Conservation (phyloP, 2,329 filamentous ascomycete genomes). For the Paecilomyces dactylethromorphus region DNA sequence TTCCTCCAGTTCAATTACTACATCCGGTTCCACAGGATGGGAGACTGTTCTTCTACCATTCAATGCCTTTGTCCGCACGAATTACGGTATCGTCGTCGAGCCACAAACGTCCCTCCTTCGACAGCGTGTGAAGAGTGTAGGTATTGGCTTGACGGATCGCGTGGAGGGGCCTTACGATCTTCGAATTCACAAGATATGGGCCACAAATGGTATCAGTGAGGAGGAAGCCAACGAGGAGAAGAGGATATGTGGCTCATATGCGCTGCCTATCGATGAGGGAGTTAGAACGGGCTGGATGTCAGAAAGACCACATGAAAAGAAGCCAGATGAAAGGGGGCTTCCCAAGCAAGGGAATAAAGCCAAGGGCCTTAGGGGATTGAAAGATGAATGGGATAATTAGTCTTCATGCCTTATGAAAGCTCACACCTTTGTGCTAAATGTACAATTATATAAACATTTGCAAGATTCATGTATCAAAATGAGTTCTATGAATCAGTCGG, state of each 20-base stretch:
- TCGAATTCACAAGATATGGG: slow-evolving; percentile 80
- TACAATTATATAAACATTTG: neutral
- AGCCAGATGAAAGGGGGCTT: neutral
- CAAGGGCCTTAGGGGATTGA: neutral
- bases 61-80: slow-evolving; percentile 91
- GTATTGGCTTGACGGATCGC: slow-evolving; percentile 82
- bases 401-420: neutral
- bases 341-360: neutral
- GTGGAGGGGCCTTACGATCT: slow-evolving; percentile 84
- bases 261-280: slow-evolving; percentile 30
- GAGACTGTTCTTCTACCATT: slow-evolving; percentile 90
- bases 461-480: neutral
- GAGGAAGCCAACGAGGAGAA: slow-evolving; percentile 34
- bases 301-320: slow-evolving; percentile 24
- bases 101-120: slow-evolving; percentile 85
- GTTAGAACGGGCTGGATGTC: slow-evolving; percentile 21
- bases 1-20: slow-evolving; percentile 23
- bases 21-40: slow-evolving; percentile 76
- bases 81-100: slow-evolving; percentile 84
- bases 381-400: neutral
- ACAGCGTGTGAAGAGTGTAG: slow-evolving; percentile 77
- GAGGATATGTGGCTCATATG: slow-evolving; percentile 32
- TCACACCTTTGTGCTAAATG: neutral
- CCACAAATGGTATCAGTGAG: slow-evolving; percentile 63
- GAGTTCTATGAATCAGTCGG: neutral